These are phyloP conservation scores for Cercospora canescens DNA, from an alignment of 2,329 filamentous ascomycete species.

Conservation along the genomic window DNA sequence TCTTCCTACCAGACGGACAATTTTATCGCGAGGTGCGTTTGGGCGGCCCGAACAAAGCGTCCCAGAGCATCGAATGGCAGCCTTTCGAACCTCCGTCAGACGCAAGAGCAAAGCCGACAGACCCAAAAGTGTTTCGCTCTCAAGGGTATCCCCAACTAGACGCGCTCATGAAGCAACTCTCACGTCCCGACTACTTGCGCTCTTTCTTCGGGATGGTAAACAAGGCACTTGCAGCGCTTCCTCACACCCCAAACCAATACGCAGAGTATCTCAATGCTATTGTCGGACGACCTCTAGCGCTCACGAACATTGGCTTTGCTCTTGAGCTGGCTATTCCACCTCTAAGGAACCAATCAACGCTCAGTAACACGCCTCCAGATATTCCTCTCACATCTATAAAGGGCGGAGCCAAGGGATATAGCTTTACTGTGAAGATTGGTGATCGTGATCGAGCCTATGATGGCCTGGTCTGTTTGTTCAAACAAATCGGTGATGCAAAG, in stretches of 20 bases:
- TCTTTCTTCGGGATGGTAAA: conserved; percentile 43
- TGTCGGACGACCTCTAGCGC: conserved; percentile 45
- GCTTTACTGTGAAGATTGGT: conserved; percentile 13
- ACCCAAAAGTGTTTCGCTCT: neutral
- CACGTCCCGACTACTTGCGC: conserved; percentile 32
- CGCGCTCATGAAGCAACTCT: neutral
- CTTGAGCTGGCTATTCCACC: neutral
- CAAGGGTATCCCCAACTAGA: conserved; percentile 3
- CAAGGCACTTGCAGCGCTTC: conserved; percentile 27
- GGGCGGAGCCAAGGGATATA: neutral
- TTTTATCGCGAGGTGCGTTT: conserved; percentile 9
- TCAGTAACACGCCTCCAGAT: neutral
- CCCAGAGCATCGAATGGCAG: neutral
- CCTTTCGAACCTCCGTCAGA: conserved; percentile 6
- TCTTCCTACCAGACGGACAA: conserved; percentile 9
- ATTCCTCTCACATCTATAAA: neutral
- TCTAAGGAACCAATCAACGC: neutral
- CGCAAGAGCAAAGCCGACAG: neutral
- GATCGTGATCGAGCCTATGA: conserved; percentile 13
- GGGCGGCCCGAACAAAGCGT: conserved; percentile 3
- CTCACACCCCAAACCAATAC: conserved; percentile 39
- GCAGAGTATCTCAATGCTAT: conserved; percentile 39
- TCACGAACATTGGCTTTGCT: conserved; percentile 19
- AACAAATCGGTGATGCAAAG: neutral
- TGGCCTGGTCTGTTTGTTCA: conserved; percentile 14